Percentiles rank a stretch among this genome's conserved stretches.
Evolutionary conservation across 768 basidiomycete genomes (phyloP).

Genomic region (Lentinula edodes): DNA sequence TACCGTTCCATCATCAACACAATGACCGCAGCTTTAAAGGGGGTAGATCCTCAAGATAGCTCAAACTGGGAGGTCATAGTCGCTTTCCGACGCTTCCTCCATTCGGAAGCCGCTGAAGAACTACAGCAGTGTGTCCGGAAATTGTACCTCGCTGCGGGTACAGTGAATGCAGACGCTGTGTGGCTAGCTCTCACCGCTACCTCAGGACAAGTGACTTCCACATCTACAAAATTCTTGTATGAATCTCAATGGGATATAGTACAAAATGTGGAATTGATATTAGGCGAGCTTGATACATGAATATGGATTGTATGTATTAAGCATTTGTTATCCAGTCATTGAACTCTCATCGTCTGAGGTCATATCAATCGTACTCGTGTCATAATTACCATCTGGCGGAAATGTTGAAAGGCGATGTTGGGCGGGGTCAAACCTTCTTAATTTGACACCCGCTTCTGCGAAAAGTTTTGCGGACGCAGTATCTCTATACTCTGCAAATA

Average conservation of each 20-base stretch:
- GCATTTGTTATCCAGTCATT: neutral
- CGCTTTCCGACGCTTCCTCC: slow-evolving; percentile 72
- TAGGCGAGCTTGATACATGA: slow-evolving; percentile 12
- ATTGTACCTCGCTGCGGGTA: slow-evolving; percentile 56
- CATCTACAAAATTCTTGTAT: slow-evolving; percentile 41
- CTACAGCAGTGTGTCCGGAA: slow-evolving; percentile 61
- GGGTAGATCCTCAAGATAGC: slow-evolving; percentile 65
- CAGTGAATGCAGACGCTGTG: slow-evolving; percentile 71
- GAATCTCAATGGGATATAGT: slow-evolving; percentile 61
- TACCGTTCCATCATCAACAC: slow-evolving; percentile 74
- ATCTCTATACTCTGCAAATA: slow-evolving; percentile 43
- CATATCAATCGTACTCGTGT: slow-evolving; percentile 3
- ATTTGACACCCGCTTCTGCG: slow-evolving; percentile 73
- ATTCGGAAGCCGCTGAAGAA: slow-evolving; percentile 60
- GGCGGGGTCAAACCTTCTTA: slow-evolving; percentile 63
- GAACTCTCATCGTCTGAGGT: neutral
- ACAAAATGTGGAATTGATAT: slow-evolving; percentile 32
- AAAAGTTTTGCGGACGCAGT: slow-evolving; percentile 77
- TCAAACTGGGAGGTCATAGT: slow-evolving; percentile 81
- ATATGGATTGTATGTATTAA: neutral
- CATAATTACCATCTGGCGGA: slow-evolving; percentile 18
- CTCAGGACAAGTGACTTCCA: slow-evolving; percentile 30
- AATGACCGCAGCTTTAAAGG: slow-evolving; percentile 58
- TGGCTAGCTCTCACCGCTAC: slow-evolving; percentile 74
- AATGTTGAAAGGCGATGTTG: slow-evolving; percentile 17